Percentiles rank a stretch among this genome's conserved stretches.
Evolutionary conservation across 176 grass and related monocot genomes (phyloP).

Genomic region (Bothriochloa decipiens): DNA sequence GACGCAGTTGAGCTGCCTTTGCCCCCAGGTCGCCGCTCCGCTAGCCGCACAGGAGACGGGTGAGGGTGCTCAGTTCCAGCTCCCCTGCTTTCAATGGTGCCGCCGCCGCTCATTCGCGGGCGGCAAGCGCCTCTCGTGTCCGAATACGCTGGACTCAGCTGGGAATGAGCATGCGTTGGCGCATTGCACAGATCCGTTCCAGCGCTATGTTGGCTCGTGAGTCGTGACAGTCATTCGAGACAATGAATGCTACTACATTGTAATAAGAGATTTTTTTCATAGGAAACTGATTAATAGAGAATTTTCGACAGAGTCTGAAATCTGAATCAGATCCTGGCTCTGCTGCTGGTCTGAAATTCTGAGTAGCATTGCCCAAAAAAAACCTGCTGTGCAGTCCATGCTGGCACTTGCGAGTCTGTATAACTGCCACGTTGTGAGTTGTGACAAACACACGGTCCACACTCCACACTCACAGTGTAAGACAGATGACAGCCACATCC

Average conservation of each 20-base stretch:
- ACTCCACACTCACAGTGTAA: background rate
- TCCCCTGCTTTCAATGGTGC: background rate
- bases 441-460: background rate
- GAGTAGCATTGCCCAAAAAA: too few relatives aligned
- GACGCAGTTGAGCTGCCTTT: background rate
- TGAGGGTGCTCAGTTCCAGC: background rate
- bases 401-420: background rate
- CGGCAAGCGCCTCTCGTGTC: background rate
- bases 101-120: background rate
- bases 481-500: background rate
- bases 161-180: background rate
- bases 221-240: background rate
- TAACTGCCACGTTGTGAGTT: constrained; percentile 14
- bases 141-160: background rate
- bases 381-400: too few relatives aligned
- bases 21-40: background rate
- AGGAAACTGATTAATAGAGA: too few relatives aligned
- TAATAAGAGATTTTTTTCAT: too few relatives aligned
- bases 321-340: too few relatives aligned
- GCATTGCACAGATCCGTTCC: background rate
- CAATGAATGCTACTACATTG: background rate
- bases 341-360: too few relatives aligned
- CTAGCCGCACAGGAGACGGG: constrained; percentile 18
- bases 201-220: background rate
- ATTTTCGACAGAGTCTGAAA: too few relatives aligned